Percentiles rank a stretch among this genome's conserved stretches.
Evolutionary conservation across 495 filamentous ascomycete genomes (phyloP).

Genomic region (Penicillium paradoxum): DNA sequence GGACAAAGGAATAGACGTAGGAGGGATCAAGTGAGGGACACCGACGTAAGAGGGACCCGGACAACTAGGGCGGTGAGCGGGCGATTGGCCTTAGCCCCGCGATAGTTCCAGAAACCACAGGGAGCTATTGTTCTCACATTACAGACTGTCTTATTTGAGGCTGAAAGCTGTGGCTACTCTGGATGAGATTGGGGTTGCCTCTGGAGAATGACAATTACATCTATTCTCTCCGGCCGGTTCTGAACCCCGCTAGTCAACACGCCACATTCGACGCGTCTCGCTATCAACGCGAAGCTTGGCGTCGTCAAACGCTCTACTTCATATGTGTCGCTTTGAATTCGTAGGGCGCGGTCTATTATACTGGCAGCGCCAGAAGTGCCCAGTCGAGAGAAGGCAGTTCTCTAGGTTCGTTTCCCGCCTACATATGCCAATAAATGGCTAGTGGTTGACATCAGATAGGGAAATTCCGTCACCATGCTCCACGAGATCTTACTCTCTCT

Average conservation of each 20-base stretch:
- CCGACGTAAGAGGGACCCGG: constrained; percentile 38
- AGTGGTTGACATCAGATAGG: constrained; percentile 14
- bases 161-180: background rate
- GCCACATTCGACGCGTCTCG: background rate
- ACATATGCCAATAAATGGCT: background rate
- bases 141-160: background rate
- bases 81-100: constrained; percentile 11
- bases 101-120: background rate
- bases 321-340: constrained; percentile 51
- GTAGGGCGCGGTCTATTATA: constrained; percentile 44
- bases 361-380: constrained; percentile 33
- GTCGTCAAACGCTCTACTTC: constrained; percentile 7
- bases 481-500: constrained; percentile 95
- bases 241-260: background rate
- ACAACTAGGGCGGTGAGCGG: constrained; percentile 7
- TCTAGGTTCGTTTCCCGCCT: constrained; percentile 19
- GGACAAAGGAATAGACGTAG: constrained; percentile 7
- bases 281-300: constrained; percentile 3
- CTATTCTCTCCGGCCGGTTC: background rate
- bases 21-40: constrained; percentile 11
- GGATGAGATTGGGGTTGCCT: background rate
- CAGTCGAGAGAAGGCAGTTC: constrained; percentile 15
- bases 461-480: constrained; percentile 62
- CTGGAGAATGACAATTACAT: background rate
- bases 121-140: background rate